Evolutionary conservation across 441 rosid species (phyloP).

Genomic region (Adansonia gregorii): DNA sequence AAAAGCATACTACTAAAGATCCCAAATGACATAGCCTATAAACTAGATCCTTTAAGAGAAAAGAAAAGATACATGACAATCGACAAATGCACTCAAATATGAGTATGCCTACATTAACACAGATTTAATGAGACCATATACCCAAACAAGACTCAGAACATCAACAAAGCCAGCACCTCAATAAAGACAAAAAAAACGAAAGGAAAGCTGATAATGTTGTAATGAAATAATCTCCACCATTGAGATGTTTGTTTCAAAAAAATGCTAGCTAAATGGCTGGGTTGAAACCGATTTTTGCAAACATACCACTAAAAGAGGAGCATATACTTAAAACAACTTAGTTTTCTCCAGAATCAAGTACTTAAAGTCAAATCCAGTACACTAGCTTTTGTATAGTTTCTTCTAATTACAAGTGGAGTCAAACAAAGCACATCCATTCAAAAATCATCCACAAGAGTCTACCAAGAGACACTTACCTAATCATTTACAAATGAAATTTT

Average conservation of each 20-base stretch:
- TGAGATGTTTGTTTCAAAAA: background rate
- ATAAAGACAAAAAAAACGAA: background rate
- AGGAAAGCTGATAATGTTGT: background rate
- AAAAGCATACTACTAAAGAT: background rate
- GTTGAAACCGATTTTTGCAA: background rate
- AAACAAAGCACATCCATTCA: background rate
- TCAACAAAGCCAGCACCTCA: slow-evolving; percentile 3
- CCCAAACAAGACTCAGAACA: slow-evolving; percentile 21
- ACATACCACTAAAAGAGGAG: background rate
- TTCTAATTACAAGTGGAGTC: background rate
- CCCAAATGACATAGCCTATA: slow-evolving; percentile 9
- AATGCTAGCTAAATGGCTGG: background rate
- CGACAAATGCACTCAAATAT: slow-evolving; percentile 1
- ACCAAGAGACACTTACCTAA: slow-evolving; percentile 51
- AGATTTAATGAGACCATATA: background rate
- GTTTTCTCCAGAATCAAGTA: slow-evolving; percentile 21
- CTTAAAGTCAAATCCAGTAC: no score
- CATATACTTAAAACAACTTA: slow-evolving; percentile 5
- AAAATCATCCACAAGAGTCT: slow-evolving; percentile 17
- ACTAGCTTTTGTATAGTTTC: background rate
- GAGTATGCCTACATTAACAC: slow-evolving; percentile 2
- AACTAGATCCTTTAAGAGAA: slow-evolving; percentile 8
- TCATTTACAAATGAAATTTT: slow-evolving; percentile 42
- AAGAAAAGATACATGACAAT: background rate
- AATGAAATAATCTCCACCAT: background rate